Evolutionary conservation across 75 land plant genomes (phyloP).

Genomic region (Chamaecyparis obtusa): DNA sequence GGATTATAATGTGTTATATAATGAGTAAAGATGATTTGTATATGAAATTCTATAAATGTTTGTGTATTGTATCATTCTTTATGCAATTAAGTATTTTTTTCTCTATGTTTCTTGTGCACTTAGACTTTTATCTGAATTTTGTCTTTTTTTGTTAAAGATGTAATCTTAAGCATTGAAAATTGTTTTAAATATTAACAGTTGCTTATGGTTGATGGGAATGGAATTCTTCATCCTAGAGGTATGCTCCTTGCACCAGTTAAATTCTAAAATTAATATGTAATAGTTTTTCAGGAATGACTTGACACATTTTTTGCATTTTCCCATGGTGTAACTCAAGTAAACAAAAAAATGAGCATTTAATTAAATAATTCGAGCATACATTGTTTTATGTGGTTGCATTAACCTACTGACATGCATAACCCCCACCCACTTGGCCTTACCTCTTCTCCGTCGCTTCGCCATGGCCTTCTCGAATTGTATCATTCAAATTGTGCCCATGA

Average conservation of each 20-base stretch:
- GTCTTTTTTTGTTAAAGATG: background rate
- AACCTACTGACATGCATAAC: background rate
- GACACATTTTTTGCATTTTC: background rate
- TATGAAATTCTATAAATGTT: background rate
- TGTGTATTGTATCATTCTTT: background rate
- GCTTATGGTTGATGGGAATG: constrained; percentile 92
- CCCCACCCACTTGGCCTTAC: background rate
- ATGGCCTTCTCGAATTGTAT: background rate
- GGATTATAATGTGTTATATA: background rate
- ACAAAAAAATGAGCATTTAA: background rate
- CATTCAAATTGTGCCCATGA: too few species aligned
- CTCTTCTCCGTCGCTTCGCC: background rate
- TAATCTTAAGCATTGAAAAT: background rate
- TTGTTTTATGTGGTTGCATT: background rate
- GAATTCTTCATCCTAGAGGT: constrained; percentile 91
- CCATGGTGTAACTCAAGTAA: background rate
- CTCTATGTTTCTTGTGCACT: background rate
- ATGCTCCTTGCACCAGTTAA: constrained; percentile 9
- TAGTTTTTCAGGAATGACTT: background rate
- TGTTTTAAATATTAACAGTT: constrained; percentile 35
- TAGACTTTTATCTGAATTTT: background rate
- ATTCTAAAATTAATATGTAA: background rate
- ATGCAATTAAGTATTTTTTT: background rate
- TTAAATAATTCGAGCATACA: background rate
- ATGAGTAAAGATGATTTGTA: background rate